A percentile compares a stretch with the other conserved stretches of the same genome.
Evolutionary conservation across 495 filamentous ascomycete genomes (phyloP).

Genomic region (Talaromyces liani): DNA sequence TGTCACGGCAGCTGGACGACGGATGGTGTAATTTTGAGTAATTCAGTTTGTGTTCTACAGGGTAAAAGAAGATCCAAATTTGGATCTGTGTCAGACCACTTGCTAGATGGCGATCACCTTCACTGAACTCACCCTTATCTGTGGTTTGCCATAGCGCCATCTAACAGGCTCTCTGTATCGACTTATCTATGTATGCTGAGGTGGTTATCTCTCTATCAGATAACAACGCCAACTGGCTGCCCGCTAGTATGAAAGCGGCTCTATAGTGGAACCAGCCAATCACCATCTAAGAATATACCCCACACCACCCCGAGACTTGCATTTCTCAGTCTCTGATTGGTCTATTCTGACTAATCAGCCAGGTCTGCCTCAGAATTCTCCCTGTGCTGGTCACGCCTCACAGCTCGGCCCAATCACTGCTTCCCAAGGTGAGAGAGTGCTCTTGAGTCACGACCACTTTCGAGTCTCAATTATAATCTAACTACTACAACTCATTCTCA

Average conservation of each 20-base stretch:
- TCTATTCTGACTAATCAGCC: not conserved
- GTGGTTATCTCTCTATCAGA: not conserved
- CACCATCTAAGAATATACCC: not conserved
- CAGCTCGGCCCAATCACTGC: not conserved
- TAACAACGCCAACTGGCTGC: not conserved
- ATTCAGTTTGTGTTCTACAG: not conserved
- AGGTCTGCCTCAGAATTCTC: not conserved
- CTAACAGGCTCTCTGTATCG: not conserved
- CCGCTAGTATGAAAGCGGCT: not conserved
- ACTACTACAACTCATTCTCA: not conserved
- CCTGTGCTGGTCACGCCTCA: not conserved
- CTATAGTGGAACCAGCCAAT: not conserved
- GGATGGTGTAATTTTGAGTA: slow-evolving; percentile 1
- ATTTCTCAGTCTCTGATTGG: not conserved
- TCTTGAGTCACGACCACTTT: not conserved
- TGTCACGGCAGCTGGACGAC: not conserved
- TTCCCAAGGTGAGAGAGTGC: not conserved
- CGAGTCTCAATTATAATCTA: not conserved
- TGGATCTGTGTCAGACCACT: not conserved
- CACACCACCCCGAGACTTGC: not conserved
- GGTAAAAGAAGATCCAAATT: too few species aligned
- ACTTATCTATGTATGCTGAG: too few species aligned
- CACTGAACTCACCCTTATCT: not conserved
- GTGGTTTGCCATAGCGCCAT: not conserved
- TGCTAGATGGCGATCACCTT: not conserved